Conservation (phyloP, 2,329 filamentous ascomycete genomes). For the Fusarium begoniae region DNA sequence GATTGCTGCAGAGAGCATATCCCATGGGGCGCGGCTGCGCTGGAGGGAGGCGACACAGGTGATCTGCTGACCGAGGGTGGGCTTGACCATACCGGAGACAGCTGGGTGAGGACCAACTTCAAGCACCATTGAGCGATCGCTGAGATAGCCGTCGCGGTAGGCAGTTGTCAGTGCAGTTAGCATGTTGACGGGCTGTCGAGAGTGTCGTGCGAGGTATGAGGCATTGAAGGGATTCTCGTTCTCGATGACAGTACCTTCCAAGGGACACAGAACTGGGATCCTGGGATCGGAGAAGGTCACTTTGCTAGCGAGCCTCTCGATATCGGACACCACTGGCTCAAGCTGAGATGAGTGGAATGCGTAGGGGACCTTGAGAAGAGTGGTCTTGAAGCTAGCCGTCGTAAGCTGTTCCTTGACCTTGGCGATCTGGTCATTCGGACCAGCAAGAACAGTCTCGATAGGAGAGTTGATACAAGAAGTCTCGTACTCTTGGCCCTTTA, state of each 20-base stretch:
- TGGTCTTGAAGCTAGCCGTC: slow-evolving; percentile 42
- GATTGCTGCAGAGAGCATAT: slow-evolving; percentile 5
- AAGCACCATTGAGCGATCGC: slow-evolving; percentile 15
- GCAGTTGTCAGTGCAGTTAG: slow-evolving; percentile 6
- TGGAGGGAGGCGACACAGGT: slow-evolving; percentile 24
- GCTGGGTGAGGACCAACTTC: slow-evolving; percentile 35
- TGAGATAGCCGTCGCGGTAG: not conserved
- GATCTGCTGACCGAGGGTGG: slow-evolving; percentile 21
- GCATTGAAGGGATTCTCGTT: slow-evolving; percentile 1
- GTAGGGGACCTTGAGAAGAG: slow-evolving; percentile 47
- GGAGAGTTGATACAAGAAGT: slow-evolving; percentile 71
- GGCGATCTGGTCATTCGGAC: slow-evolving; percentile 10
- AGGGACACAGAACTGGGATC: slow-evolving; percentile 18
- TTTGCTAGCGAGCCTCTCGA: slow-evolving; percentile 47
- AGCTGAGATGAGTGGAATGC: slow-evolving; percentile 52
- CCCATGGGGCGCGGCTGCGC: slow-evolving; percentile 14
- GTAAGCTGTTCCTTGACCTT: slow-evolving; percentile 8
- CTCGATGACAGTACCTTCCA: slow-evolving; percentile 21
- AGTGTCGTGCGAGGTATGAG: slow-evolving; percentile 24
- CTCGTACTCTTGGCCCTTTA: slow-evolving; percentile 44
- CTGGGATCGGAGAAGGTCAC: slow-evolving; percentile 11
- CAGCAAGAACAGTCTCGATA: slow-evolving; percentile 63
- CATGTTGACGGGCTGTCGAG: slow-evolving; percentile 32
- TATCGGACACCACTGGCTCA: slow-evolving; percentile 55
- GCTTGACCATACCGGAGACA: slow-evolving; percentile 31